Base-by-base conservation (phyloP, 768 basidiomycete species). In the Kwoniella sp. region DNA sequence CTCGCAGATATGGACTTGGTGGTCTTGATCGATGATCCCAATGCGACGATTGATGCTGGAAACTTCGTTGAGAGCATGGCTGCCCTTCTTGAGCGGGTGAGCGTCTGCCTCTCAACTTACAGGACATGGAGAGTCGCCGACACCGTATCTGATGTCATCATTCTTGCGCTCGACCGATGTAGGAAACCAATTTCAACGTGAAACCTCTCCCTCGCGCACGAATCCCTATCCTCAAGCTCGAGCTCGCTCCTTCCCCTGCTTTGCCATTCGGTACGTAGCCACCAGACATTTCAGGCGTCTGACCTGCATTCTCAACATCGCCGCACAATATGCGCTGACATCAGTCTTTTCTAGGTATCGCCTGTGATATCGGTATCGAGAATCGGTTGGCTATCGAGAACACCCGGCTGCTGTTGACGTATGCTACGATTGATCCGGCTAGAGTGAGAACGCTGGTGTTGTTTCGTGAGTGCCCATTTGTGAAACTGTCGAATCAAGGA, bases 321-420 rank as follows among this genome's bases (percentile, higher is more conserved):
- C 13, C 7, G 34, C 34, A 37, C 23, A 41, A n/a, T 60, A 53
- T 47, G 41, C 26, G 41, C 26, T 23, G 53, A 53, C 34, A 56
- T 91, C 12, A 87, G 88, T 4, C 83, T 92, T 15, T 89, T 85
- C 87, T n/a, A 56, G 94, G 93, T 61, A 95, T 99, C 73, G 91
- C 94, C 7, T 97, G 95, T 79, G 95, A 99, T 80, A 99, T 99
- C 70, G 95, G 95, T 20, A 98, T 98, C 73, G 95, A 96, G 84
- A 98, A 98, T 82, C 86, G 94, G 75, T 85, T 99, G 60, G 95
- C 95, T 28, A 84, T 99, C 62, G 95, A 99, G 83, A 99, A 99
- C 81, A 99, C 95, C 34, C 86, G 95, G 61, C 82, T 99, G 65
- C 85, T 99, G 63, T 89, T 94, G 87, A 97, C 92, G 79, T 99